phyloP scores from a whole-genome alignment of 2,329 filamentous ascomycete genomes.

The Penicillium hesseltinei region DNA sequence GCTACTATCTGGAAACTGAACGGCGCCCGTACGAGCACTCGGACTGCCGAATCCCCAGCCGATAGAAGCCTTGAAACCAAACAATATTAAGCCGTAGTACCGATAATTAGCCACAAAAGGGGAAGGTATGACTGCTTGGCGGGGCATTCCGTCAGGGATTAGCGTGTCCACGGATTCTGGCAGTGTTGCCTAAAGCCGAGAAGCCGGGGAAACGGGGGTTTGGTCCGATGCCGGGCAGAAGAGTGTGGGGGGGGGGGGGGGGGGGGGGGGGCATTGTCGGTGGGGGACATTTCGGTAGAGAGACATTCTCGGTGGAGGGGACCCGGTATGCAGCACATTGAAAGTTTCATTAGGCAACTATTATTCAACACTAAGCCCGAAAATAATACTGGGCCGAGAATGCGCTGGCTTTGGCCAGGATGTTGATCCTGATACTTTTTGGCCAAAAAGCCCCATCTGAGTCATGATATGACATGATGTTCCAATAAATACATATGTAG shows the following conservation, averaged over 20 bases:
- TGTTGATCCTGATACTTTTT: no score
- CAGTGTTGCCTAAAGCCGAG: not conserved
- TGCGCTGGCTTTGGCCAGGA: not conserved
- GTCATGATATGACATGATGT: no score
- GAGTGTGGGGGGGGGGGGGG: not conserved
- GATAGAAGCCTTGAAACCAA: not conserved
- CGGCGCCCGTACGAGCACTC: not conserved
- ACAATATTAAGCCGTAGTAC: not conserved
- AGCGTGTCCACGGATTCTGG: not conserved
- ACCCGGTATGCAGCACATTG: not conserved
- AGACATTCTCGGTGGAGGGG: not conserved
- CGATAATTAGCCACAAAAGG: conserved; percentile 4
- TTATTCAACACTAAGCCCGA: not conserved
- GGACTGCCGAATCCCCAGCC: not conserved
- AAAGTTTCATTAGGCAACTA: not conserved
- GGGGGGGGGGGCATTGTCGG: not conserved
- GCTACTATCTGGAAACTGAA: not conserved
- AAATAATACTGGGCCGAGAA: not conserved
- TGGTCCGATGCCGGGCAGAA: not conserved
- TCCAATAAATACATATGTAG: no score
- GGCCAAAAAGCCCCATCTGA: no score
- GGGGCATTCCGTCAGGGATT: not conserved
- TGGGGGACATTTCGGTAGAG: not conserved
- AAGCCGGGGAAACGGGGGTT: not conserved
- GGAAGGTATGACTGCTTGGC: not conserved